Evolutionary conservation across 345 rosid species (phyloP).

Genomic region (Salix viminalis): DNA sequence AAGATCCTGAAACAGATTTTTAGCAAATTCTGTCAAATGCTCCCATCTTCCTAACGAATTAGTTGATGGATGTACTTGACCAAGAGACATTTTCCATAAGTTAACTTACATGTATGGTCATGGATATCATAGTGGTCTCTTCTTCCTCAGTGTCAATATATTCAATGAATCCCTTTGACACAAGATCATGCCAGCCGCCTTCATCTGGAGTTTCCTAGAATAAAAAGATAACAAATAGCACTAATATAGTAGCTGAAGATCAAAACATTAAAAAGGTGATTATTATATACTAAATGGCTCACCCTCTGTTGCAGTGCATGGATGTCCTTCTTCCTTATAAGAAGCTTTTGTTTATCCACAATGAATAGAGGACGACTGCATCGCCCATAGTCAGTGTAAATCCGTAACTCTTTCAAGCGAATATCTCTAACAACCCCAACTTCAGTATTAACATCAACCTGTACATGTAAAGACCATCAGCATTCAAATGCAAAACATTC

Average conservation of each 20-base stretch:
- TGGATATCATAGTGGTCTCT: conserved; percentile 98
- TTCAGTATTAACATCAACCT: conserved; percentile 97
- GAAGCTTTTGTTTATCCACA: conserved; percentile 89
- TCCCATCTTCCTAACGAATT: background rate
- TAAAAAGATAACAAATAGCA: background rate
- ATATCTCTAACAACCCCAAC: conserved; percentile 98
- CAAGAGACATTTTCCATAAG: background rate
- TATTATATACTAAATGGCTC: conserved; percentile 10
- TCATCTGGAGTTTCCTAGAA: conserved; percentile 79
- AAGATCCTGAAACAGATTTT: conserved; percentile 60
- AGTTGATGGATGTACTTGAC: background rate
- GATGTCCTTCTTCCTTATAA: conserved; percentile 82
- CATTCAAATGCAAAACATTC: background rate
- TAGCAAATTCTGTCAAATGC: conserved; percentile 4
- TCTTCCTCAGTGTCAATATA: conserved; percentile 98
- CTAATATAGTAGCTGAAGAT: background rate
- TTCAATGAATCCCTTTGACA: conserved; percentile 81
- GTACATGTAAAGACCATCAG: conserved; percentile 19
- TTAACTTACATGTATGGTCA: conserved; percentile 88
- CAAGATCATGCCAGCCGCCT: conserved; percentile 93
- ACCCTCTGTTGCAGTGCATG: conserved; percentile 87
- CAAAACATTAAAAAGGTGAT: background rate
- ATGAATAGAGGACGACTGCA: conserved; percentile 96
- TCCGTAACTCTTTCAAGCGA: conserved; percentile 77
- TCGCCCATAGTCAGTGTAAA: conserved; percentile 96